Base-by-base conservation (phyloP, 2,329 filamentous ascomycete species). In the Pseudogymnoascus destructans region DNA sequence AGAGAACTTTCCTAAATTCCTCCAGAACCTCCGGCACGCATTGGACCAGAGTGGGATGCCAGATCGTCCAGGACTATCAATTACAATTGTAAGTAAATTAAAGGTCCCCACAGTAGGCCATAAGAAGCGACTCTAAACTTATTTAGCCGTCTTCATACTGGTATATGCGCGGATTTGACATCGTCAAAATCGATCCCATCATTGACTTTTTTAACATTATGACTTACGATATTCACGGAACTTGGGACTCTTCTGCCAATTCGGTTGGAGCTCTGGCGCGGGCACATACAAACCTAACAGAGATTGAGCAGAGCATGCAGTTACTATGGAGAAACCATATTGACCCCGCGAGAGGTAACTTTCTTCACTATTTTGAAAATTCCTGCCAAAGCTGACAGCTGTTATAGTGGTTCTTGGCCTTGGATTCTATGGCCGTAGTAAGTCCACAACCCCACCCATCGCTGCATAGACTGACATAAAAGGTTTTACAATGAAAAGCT, bases 271-370 rank as follows among this genome's bases (percentile, higher is more conserved):
- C 67, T 1, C 66, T 65, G n/a, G 66, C 72, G 1, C 60, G 68
- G 11, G 66, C 65, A 0, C 74, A 78, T 59, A 74, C 75, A 0
- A 75, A 77, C 60, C 59, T 77, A 0, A 74, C 73, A 1, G 74
- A 77, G 62, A 77, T 77, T 27, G 67, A 73, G 5, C 25, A 62
- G 0, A 68, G 69, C 0, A 54, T 75, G 0, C 69, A 75, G 2
- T 71, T 78, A 0, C 65, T 78, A 3, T 78, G 76, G 74, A 67
- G 73, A 4, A 71, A 70, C 25, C 62, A 70, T 21, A 64, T 80
- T 1, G 61, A 67, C 0, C 68, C 77, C 0, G 57, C 61, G 0
- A 74, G 76, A 59, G 62, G 79, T 9, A 67, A 66, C 5, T 56
- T 79, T 3, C 76, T 76, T 2, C 25, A 74, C 1, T 72, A 19